phyloP scores from a whole-genome alignment of 305 asterid species.

The Ruellia speciosa region DNA sequence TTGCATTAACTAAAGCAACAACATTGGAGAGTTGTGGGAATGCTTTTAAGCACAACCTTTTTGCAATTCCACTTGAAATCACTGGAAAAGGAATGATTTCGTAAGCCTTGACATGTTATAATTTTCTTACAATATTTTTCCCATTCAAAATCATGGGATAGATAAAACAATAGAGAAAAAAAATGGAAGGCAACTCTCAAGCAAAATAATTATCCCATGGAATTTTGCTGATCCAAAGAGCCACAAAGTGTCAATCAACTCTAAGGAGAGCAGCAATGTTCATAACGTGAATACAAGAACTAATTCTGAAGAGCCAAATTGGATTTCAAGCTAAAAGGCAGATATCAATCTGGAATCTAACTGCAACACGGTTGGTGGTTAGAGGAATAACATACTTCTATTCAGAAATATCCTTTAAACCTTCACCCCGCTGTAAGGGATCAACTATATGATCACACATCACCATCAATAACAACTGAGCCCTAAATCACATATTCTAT shows the following conservation, averaged over 20 bases:
- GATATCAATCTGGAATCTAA: too few species aligned
- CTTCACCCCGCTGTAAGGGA: too few species aligned
- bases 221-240: background rate
- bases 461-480: too few species aligned
- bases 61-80: constrained; percentile 45
- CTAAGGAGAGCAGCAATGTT: background rate
- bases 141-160: too few species aligned
- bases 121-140: background rate
- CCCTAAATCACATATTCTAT: too few species aligned
- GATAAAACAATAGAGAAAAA: background rate
- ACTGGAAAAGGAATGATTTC: constrained; percentile 43
- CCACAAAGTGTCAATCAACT: background rate
- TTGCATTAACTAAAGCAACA: constrained; percentile 20
- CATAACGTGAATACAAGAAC: background rate
- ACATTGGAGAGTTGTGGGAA: constrained; percentile 55
- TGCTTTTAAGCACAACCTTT: constrained; percentile 41
- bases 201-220: background rate
- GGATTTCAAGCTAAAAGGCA: too few species aligned
- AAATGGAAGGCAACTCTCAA: background rate
- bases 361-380: too few species aligned
- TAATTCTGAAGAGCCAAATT: background rate
- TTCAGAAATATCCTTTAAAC: too few species aligned
- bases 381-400: too few species aligned
- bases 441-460: too few species aligned
- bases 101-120: constrained; percentile 9